Evolutionary conservation across 129 eudicot species (phyloP), one percentile per base, ranked within the genome.

Genomic region (Tagetes patula): DNA sequence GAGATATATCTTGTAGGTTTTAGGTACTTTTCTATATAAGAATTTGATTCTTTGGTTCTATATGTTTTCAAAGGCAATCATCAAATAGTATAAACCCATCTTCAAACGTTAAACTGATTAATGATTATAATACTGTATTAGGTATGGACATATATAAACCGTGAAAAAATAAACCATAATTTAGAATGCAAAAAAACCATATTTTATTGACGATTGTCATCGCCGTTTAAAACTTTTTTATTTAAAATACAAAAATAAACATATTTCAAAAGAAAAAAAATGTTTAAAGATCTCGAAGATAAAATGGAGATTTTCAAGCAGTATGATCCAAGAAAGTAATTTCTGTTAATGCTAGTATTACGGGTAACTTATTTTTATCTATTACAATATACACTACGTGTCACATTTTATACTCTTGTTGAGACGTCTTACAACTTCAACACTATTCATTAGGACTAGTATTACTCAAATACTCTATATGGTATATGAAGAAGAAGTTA

Each of bases 31-130:
- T 45, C 41, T 76, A n/a, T 60, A 58, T 67, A 69, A 76, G 34
- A 77, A 74, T 56, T 45, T 58, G 70, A 77, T 76, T 69, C 80
- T 76, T 68, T 46, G 34, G 69, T 67, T 68, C 61, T 30, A 40
- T 1, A 50, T 50, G 64, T 45, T 74, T 33, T 46, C 31, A 2
- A 32, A 30, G 39, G 46, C 5, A 27, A 39, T 39, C 49, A 2
- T 66, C 47, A 3, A 49, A 70, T 70, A 13, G 30, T 27, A 37
- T 45, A 45, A 3, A 42, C 3, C 31, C 27, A 20, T 0, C 27
- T 20, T 20, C 27, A 20, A 20, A 20, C 0, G 27, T 20, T 20
- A 20, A 20, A 20, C 27, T 20, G 0, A 20, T 20, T 20, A 20
- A 20, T 20, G 27, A 20, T 20, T 20, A 20, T 20, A 20, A 20